Evolutionary conservation across 2,329 filamentous ascomycete genomes (phyloP).

Genomic region (Diaporthe caulivora): DNA sequence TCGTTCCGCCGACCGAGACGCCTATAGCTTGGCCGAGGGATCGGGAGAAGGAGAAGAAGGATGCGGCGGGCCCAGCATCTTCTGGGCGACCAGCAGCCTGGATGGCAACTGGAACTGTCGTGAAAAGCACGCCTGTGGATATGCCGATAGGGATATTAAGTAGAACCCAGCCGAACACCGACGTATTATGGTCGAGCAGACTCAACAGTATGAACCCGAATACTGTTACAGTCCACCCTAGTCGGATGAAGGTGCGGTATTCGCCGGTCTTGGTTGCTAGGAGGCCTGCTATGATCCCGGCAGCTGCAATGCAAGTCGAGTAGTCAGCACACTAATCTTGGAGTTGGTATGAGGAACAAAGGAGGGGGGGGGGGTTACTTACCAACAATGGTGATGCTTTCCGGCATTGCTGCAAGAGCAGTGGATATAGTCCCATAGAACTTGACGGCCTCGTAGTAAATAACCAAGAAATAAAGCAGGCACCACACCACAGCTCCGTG

Average conservation of each 20-base stretch:
- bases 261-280: slow-evolving; percentile 39
- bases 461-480: slow-evolving; percentile 10
- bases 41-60: slow-evolving; percentile 33
- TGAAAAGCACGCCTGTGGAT: slow-evolving; percentile 41
- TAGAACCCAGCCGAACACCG: slow-evolving; percentile 34
- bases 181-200: slow-evolving; percentile 34
- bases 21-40: slow-evolving; percentile 41
- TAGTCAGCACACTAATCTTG: background rate
- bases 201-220: slow-evolving; percentile 36
- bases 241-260: slow-evolving; percentile 40
- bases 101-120: slow-evolving; percentile 40
- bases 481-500: slow-evolving; percentile 22
- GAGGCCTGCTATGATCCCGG: slow-evolving; percentile 39
- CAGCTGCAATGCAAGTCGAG: background rate
- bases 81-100: slow-evolving; percentile 41
- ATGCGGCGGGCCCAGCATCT: slow-evolving; percentile 39
- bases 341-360: accelerated
- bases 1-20: slow-evolving; percentile 40
- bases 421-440: slow-evolving; percentile 37
- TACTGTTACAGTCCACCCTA: slow-evolving; percentile 39
- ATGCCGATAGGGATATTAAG: slow-evolving; percentile 38
- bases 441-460: slow-evolving; percentile 43
- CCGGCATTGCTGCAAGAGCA: slow-evolving; percentile 41
- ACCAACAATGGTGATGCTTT: slow-evolving; percentile 38
- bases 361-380: background rate